A percentile compares a stretch with the other conserved stretches of the same genome.
Conservation (phyloP, 2,329 filamentous ascomycete genomes). For the Hymenoscyphus albidus region DNA sequence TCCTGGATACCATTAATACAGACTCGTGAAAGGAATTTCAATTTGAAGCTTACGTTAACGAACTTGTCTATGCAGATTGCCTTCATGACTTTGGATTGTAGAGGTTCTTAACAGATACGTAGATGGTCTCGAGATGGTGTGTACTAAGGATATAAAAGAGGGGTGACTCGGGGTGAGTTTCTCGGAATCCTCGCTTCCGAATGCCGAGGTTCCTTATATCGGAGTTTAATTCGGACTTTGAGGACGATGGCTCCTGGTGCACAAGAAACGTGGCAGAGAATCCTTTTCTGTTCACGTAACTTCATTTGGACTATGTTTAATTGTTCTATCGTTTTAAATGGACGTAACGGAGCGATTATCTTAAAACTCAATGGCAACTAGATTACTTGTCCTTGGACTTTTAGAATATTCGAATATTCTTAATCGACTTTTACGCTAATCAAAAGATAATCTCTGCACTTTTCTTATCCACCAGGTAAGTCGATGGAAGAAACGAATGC, state of each 20-base stretch:
- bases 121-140: background rate
- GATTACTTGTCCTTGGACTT: no score
- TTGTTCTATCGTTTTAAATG: no score
- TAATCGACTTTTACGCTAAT: no score
- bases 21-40: background rate
- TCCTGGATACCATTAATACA: slow-evolving; percentile 26
- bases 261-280: background rate
- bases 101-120: background rate
- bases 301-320: no score
- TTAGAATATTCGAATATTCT: no score
- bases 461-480: no score
- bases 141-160: background rate
- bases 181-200: background rate
- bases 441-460: no score
- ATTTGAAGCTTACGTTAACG: background rate
- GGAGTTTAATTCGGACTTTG: background rate
- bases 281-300: no score
- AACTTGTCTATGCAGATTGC: background rate
- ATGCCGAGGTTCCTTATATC: background rate
- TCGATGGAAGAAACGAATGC: no score
- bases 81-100: background rate
- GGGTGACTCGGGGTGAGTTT: background rate
- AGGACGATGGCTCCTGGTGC: background rate
- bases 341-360: no score
- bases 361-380: no score